phyloP scores from a whole-genome alignment of 805 yeast species.

The Vanderwaltozyma verrucispora region DNA sequence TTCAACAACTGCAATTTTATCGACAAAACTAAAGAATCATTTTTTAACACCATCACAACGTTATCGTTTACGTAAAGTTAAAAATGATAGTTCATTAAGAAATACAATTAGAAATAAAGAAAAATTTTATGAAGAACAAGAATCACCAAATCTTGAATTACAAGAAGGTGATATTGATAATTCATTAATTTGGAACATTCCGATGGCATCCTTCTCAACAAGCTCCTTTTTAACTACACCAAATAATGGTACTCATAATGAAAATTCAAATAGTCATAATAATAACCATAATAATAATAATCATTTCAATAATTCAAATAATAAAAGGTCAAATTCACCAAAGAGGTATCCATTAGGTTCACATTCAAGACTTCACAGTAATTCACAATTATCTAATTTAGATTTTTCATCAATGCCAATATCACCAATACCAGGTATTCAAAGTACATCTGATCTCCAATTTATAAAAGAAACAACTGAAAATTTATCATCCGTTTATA shows the following conservation, averaged over 20 bases:
- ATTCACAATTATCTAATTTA: neutral
- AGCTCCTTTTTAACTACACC: constrained; percentile 17
- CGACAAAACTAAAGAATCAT: constrained; percentile 4
- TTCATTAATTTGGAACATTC: constrained; percentile 42
- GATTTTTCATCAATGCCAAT: constrained; percentile 30
- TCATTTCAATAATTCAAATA: neutral
- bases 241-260: neutral
- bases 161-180: constrained; percentile 31
- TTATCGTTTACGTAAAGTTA: constrained; percentile 29
- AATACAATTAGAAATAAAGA: constrained; percentile 26
- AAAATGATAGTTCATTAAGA: constrained; percentile 24
- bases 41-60: constrained; percentile 32
- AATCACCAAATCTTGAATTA: constrained; percentile 6
- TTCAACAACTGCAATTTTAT: constrained; percentile 12
- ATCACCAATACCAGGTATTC: constrained; percentile 40
- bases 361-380: neutral
- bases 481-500: constrained; percentile 34
- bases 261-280: neutral
- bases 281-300: neutral
- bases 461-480: constrained; percentile 29
- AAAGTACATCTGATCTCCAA: constrained; percentile 21
- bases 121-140: constrained; percentile 29
- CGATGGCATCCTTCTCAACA: constrained; percentile 34
- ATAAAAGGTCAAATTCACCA: neutral
- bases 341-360: neutral